Evolutionary conservation across 768 basidiomycete species (phyloP).

Genomic region (Hericium coralloides): DNA sequence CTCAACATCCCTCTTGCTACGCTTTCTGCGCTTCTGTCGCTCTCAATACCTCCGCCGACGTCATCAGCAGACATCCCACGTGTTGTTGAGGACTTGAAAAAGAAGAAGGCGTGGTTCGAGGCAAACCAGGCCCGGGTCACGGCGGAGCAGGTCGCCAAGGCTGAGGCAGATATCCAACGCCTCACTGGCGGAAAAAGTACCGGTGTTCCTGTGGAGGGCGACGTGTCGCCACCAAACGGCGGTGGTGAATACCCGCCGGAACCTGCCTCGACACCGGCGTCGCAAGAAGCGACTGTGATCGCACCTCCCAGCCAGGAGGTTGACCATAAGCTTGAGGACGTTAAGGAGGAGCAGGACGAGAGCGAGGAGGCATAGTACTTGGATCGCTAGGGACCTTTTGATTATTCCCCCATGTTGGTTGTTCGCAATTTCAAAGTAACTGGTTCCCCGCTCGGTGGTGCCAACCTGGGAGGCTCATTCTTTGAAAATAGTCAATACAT

Average conservation of each 20-base stretch:
- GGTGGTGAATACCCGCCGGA: slow-evolving; percentile 36
- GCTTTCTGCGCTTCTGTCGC: slow-evolving; percentile 73
- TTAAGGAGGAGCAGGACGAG: slow-evolving; percentile 24
- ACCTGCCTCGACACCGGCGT: slow-evolving; percentile 33
- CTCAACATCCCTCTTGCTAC: slow-evolving; percentile 82
- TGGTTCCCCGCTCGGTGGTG: too few species aligned
- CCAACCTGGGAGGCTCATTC: too few species aligned
- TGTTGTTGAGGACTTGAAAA: slow-evolving; percentile 82
- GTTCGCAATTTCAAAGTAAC: too few species aligned
- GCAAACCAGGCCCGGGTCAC: slow-evolving; percentile 84
- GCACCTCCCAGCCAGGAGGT: slow-evolving; percentile 32
- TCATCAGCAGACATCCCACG: slow-evolving; percentile 70
- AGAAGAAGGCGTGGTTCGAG: slow-evolving; percentile 91
- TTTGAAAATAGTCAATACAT: not conserved
- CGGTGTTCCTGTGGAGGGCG: slow-evolving; percentile 23
- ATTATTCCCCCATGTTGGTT: too few species aligned
- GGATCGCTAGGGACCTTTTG: too few species aligned
- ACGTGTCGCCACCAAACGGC: slow-evolving; percentile 30
- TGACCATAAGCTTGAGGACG: slow-evolving; percentile 34
- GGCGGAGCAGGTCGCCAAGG: slow-evolving; percentile 72
- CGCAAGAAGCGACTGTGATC: slow-evolving; percentile 19
- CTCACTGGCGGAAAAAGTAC: slow-evolving; percentile 43
- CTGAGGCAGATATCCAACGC: slow-evolving; percentile 64
- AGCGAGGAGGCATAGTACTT: not conserved
- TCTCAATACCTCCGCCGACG: slow-evolving; percentile 87